Conservation (phyloP, 352 stramenopile species). For the Phytophthora pluvialis region DNA sequence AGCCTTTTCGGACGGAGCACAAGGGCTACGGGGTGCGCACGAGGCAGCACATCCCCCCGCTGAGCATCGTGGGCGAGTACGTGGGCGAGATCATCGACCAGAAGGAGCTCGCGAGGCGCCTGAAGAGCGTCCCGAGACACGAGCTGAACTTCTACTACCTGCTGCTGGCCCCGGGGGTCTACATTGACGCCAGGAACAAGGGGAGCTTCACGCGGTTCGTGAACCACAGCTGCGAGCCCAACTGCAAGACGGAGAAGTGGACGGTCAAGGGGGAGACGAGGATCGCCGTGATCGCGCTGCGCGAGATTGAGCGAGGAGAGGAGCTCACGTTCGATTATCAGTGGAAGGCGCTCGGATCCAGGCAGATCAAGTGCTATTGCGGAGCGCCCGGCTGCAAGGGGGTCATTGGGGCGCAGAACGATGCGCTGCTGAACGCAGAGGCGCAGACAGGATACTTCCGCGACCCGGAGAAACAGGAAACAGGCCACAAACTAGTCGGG, state of each 20-base stretch:
- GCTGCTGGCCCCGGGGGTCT: constrained; percentile 78
- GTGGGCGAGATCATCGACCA: constrained; percentile 93
- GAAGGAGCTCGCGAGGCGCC: constrained; percentile 68
- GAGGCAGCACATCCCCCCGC: constrained; percentile 59
- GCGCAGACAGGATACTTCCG: constrained; percentile 62
- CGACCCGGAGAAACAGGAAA: constrained; percentile 67
- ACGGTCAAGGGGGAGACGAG: constrained; percentile 91
- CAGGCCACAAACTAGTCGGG: constrained; percentile 51
- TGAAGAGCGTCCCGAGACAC: constrained; percentile 67
- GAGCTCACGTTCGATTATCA: constrained; percentile 98
- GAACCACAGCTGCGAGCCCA: constrained; percentile 96
- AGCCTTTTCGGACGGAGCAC: constrained; percentile 78
- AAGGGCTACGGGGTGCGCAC: constrained; percentile 90
- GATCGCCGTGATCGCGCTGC: constrained; percentile 94
- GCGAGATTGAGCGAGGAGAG: constrained; percentile 87
- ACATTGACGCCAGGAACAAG: constrained; percentile 90
- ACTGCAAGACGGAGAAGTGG: constrained; percentile 97
- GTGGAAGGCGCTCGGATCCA: constrained; percentile 89
- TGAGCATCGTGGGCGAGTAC: constrained; percentile 89
- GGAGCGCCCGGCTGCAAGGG: constrained; percentile 73
- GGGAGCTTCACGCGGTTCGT: constrained; percentile 96
- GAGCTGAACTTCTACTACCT: constrained; percentile 92
- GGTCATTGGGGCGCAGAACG: constrained; percentile 68
- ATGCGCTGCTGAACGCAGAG: constrained; percentile 44
- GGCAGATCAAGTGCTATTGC: constrained; percentile 84